Conservation (phyloP, 768 basidiomycete species). For the Leccinum broughii region DNA sequence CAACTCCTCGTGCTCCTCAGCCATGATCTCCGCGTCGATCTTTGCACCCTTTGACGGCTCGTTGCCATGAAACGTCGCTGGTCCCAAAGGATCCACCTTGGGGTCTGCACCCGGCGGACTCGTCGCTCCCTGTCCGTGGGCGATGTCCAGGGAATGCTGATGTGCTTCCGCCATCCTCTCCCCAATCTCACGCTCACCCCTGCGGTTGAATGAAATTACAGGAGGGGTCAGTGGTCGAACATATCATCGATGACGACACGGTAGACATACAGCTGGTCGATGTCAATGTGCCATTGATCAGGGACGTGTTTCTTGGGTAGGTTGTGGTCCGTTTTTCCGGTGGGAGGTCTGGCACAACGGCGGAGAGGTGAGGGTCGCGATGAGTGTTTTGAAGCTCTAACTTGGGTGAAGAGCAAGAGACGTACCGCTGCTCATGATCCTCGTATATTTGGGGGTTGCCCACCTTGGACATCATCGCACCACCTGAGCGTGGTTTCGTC, state of each 20-base stretch:
- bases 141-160: slow-evolving; percentile 28
- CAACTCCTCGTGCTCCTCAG: slow-evolving; percentile 50
- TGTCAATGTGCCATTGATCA: slow-evolving; percentile 38
- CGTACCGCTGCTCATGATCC: slow-evolving; percentile 49
- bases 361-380: slow-evolving; percentile 1
- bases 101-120: slow-evolving; percentile 33
- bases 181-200: slow-evolving; percentile 45
- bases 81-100: slow-evolving; percentile 46
- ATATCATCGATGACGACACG: neutral
- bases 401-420: slow-evolving; percentile 5
- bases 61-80: slow-evolving; percentile 54
- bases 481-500: slow-evolving; percentile 25
- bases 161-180: slow-evolving; percentile 38
- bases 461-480: slow-evolving; percentile 51
- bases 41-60: slow-evolving; percentile 58
- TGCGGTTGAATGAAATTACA: slow-evolving; percentile 14
- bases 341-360: slow-evolving; percentile 18
- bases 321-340: slow-evolving; percentile 22
- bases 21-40: slow-evolving; percentile 56
- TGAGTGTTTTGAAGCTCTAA: neutral
- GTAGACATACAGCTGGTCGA: slow-evolving; percentile 28
- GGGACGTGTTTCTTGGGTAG: slow-evolving; percentile 32
- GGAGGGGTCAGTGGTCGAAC: slow-evolving; percentile 1
- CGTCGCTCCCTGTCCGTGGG: slow-evolving; percentile 29
- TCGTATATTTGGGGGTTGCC: slow-evolving; percentile 51